These are phyloP conservation scores for Claviceps pazoutovae DNA, from an alignment of 2,329 filamentous ascomycete species.

Conservation along the genomic window DNA sequence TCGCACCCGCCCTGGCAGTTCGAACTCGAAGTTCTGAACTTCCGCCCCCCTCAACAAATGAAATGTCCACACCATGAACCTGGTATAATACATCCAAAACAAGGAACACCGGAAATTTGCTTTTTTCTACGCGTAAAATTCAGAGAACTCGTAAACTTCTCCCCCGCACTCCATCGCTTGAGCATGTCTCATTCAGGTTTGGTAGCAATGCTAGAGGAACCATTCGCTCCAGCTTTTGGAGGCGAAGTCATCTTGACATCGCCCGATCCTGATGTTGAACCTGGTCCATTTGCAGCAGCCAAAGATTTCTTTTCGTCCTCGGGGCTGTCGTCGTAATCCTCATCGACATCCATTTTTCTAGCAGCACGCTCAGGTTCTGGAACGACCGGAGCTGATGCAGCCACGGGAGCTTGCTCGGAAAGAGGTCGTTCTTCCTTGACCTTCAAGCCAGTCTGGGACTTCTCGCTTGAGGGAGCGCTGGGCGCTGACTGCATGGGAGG, in stretches of 20 bases:
- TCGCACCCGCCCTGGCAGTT: conserved; percentile 1
- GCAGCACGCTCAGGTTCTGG: conserved; percentile 73
- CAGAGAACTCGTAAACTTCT: conserved; percentile 13
- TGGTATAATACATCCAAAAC: conserved; percentile 8
- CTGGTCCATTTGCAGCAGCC: conserved; percentile 28
- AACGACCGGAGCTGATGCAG: conserved; percentile 32
- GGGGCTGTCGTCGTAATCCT: conserved; percentile 90
- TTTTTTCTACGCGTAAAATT: conserved; percentile 8
- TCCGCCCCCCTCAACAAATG: conserved; percentile 7
- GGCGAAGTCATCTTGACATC: conserved; percentile 33
- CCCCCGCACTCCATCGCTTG: background rate
- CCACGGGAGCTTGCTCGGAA: conserved; percentile 24
- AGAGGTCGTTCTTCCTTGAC: conserved; percentile 48
- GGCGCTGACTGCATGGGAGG: conserved; percentile 47
- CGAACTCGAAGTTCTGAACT: background rate
- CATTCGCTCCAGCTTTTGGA: conserved; percentile 25
- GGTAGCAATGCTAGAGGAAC: conserved; percentile 15
- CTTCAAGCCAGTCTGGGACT: conserved; percentile 15
- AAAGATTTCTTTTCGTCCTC: conserved; percentile 63
- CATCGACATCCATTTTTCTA: conserved; percentile 91
- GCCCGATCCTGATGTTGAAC: conserved; percentile 31
- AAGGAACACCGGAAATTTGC: conserved; percentile 9
- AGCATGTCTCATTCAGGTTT: conserved; percentile 29
- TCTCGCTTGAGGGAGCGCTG: conserved; percentile 41
- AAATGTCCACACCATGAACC: conserved; percentile 6